phyloP scores from a whole-genome alignment of 768 basidiomycete species.

The Mycena alexandri region DNA sequence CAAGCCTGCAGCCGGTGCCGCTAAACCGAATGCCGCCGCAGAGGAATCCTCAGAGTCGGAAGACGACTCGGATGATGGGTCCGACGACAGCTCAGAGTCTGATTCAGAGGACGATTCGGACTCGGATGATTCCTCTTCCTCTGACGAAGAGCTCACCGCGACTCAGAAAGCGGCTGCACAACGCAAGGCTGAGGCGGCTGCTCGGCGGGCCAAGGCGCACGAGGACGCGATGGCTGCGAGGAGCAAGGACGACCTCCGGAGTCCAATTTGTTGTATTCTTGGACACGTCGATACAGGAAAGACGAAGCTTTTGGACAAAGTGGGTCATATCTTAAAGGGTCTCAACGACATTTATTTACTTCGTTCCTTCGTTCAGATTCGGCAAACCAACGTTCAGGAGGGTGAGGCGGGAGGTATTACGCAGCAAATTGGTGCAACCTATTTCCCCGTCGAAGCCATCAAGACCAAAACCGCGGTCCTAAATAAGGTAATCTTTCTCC shows the following conservation, averaged over 20 bases:
- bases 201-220: slow-evolving; percentile 81
- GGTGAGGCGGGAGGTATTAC: slow-evolving; percentile 99
- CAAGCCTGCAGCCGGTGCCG: slow-evolving; percentile 29
- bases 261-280: slow-evolving; percentile 98
- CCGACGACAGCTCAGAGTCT: slow-evolving; percentile 63
- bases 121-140: slow-evolving; percentile 53
- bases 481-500: slow-evolving; percentile 71
- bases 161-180: slow-evolving; percentile 77
- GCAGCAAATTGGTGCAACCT: slow-evolving; percentile 99
- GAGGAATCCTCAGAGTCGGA: slow-evolving; percentile 50
- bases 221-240: slow-evolving; percentile 88
- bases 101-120: slow-evolving; percentile 66
- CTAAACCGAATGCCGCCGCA: slow-evolving; percentile 27
- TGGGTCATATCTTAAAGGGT: slow-evolving; percentile 47
- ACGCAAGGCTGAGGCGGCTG: slow-evolving; percentile 88
- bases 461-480: slow-evolving; percentile 93
- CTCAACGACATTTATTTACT: not conserved
- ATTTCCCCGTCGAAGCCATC: slow-evolving; percentile 97
- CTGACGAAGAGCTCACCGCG: slow-evolving; percentile 76
- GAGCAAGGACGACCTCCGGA: slow-evolving; percentile 90
- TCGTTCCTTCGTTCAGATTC: slow-evolving; percentile 71
- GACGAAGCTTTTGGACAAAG: slow-evolving; percentile 97
- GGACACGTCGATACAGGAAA: slow-evolving; percentile 99
- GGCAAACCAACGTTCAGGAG: slow-evolving; percentile 99
- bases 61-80: slow-evolving; percentile 56